Conservation (phyloP, 257 asterid genomes). For the Solanum lycopersicoides region DNA sequence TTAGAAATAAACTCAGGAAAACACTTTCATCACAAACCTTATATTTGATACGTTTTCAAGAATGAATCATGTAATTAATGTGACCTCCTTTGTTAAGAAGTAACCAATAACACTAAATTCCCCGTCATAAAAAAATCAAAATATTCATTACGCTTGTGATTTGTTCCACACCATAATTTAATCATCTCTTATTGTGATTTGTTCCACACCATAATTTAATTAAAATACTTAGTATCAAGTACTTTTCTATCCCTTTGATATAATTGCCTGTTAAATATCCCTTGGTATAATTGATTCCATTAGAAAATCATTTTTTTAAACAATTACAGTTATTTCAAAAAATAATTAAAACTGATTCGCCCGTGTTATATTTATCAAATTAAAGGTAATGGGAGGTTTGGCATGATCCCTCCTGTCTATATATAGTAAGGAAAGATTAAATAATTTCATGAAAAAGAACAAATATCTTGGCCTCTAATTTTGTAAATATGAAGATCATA, state of each 20-base stretch:
- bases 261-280: neutral
- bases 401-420: neutral
- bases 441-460: neutral
- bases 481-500: neutral
- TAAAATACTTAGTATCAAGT: neutral
- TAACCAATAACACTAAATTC: no score
- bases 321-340: accelerated
- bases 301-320: neutral
- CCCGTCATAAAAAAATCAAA: no score
- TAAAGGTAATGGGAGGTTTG: neutral
- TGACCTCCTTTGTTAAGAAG: no score
- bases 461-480: neutral
- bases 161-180: no score
- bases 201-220: no score
- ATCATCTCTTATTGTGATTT: no score
- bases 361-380: neutral
- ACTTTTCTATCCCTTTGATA: neutral
- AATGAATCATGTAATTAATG: no score
- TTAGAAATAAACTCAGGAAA: no score
- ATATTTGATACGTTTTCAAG: no score
- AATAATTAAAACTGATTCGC: neutral
- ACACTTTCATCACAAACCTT: no score
- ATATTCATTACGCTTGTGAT: no score
- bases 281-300: neutral
- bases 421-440: no score